Conservation (phyloP, 345 rosid species). For the Pistacia integerrima region DNA sequence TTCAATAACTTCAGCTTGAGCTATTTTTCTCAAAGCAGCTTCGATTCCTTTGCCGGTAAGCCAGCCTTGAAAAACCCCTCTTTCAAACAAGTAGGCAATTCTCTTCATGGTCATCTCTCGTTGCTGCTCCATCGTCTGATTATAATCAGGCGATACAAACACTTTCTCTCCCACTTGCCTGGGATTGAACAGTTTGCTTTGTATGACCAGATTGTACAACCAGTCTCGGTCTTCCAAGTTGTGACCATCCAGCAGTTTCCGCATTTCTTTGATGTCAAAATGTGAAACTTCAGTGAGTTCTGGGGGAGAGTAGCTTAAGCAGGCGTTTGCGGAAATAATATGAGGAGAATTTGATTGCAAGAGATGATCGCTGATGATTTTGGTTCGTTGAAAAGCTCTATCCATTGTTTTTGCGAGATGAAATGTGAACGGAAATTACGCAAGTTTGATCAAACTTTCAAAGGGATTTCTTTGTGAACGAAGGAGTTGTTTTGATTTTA, state of each 20-base stretch:
- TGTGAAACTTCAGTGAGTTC: constrained; percentile 51
- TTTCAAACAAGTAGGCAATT: constrained; percentile 55
- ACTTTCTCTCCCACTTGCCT: constrained; percentile 63
- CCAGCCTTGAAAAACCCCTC: constrained; percentile 75
- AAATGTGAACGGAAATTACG: no score
- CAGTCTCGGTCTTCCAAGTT: constrained; percentile 75
- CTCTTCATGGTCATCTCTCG: constrained; percentile 81
- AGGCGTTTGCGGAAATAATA: constrained; percentile 40
- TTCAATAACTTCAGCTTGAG: constrained; percentile 52
- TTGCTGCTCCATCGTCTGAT: constrained; percentile 94
- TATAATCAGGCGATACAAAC: constrained; percentile 69
- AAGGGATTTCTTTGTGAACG: background rate
- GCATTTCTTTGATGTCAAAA: constrained; percentile 71
- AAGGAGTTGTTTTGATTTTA: background rate
- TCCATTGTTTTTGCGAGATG: constrained; percentile 29
- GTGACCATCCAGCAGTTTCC: constrained; percentile 69
- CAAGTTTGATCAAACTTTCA: no score
- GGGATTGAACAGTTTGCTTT: constrained; percentile 72
- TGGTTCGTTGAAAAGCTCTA: constrained; percentile 54
- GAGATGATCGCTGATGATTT: constrained; percentile 61
- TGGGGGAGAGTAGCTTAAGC: constrained; percentile 68
- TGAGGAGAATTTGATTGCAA: constrained; percentile 29
- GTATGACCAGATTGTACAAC: constrained; percentile 68
- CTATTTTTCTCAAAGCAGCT: constrained; percentile 59
- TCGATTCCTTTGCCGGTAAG: constrained; percentile 61